phyloP scores from a whole-genome alignment of 805 yeast genomes.

The Ogataea corticis region DNA sequence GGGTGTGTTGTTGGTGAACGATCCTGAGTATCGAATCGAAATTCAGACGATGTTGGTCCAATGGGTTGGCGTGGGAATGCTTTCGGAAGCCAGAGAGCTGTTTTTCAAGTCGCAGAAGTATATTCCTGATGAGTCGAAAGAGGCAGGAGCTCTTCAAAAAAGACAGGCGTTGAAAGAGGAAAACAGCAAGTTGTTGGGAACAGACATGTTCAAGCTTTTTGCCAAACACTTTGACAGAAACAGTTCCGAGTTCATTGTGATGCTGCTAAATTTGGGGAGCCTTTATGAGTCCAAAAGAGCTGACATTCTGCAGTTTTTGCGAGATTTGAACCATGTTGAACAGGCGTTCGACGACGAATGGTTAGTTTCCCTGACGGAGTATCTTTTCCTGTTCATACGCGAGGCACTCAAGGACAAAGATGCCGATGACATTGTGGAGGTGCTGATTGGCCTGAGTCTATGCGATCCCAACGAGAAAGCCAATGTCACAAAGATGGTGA shows the following conservation, averaged over 20 bases:
- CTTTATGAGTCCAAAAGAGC: conserved; percentile 19
- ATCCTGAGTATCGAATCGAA: conserved; percentile 58
- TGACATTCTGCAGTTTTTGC: conserved; percentile 24
- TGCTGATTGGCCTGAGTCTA: conserved; percentile 8
- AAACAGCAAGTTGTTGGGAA: neutral
- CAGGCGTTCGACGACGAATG: conserved; percentile 12
- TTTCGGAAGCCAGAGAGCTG: conserved; percentile 63
- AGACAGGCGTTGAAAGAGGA: neutral
- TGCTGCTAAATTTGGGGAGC: conserved; percentile 22
- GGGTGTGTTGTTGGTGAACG: conserved; percentile 42
- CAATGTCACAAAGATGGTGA: conserved; percentile 1
- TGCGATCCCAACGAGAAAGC: conserved; percentile 3
- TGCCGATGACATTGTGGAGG: conserved; percentile 8
- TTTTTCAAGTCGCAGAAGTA: conserved; percentile 32
- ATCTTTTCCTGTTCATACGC: conserved; percentile 19
- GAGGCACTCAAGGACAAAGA: conserved; percentile 10
- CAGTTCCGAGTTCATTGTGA: conserved; percentile 16
- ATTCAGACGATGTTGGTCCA: conserved; percentile 59
- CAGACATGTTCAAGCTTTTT: conserved; percentile 17
- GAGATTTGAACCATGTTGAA: conserved; percentile 24
- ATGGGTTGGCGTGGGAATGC: conserved; percentile 55
- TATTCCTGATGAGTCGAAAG: neutral
- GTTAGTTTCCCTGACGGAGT: conserved; percentile 21
- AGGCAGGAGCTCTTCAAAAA: neutral
- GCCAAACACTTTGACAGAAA: conserved; percentile 14